Base-by-base conservation (phyloP, 2,329 filamentous ascomycete genomes). In the Clonostachys sp. region DNA sequence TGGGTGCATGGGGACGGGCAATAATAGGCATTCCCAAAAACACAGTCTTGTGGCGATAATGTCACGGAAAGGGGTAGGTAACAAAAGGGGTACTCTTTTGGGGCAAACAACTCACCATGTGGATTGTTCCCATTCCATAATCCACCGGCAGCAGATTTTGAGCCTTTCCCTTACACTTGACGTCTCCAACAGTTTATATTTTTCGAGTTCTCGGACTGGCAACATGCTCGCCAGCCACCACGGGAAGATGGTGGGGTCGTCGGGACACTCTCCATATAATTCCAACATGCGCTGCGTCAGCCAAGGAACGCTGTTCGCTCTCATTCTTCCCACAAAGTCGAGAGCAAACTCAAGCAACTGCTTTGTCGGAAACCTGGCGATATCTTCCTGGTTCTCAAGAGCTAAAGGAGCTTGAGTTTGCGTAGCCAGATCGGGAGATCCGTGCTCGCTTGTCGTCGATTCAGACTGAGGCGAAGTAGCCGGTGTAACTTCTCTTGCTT, bases 151-250 rank as follows among this genome's bases (percentile, higher is more conserved):
- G 51, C 88, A 89, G 44, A 95, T 86, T 70, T 95, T 95, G 47
- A 96, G 66, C 48, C 91, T 75, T 58, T 91, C 83, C 50, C 91
- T 76, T 5, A 95, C 89, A 54, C 87, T 92, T 4, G 76, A 84
- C 6, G 86, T 87, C 12, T 75, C 74, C 13, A 96, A 68, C 17
- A 96, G 69, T 12, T 78, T 74, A 55, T 95, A 95, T 61, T 92
- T 95, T 57, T 94, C 86, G 30, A 82, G 71, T 24, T 94, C 87
- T 13, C 80, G 77, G 36, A 94, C 83, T 0, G 90, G 90, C 12
- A 95, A 66, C 17, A 94, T 83, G 58, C 83, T 89, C 10, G 87
- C 91, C 55, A 96, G 86, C 91, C 91, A 96, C 77, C 91, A 96
- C 0, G 91, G 88, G 55, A 96, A 94, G 2, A 81, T 64, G 4